A percentile compares a stretch with the other conserved stretches of the same genome.
Conservation (phyloP, 83 land plant species). For the Picea abies region DNA sequence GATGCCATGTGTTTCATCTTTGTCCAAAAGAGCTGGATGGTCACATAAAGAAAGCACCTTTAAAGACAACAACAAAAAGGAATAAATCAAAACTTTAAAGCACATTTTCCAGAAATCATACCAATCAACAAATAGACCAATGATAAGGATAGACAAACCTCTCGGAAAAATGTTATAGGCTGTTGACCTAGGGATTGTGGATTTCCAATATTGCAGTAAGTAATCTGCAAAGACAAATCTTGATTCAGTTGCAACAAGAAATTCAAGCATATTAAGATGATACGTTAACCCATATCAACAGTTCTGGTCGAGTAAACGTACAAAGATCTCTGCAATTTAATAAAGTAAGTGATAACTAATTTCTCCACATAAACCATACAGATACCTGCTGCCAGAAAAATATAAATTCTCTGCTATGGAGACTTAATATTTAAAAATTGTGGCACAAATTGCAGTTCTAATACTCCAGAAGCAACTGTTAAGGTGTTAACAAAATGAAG, state of each 20-base stretch:
- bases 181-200: conserved; percentile 98
- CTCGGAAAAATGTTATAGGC: conserved; percentile 97
- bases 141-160: conserved; percentile 41
- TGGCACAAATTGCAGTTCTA: background rate
- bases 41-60: conserved; percentile 95
- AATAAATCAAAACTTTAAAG: background rate
- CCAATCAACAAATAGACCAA: background rate
- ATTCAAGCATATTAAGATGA: background rate
- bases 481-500: background rate
- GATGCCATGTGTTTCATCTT: conserved; percentile 76
- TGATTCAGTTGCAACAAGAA: background rate
- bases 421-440: background rate
- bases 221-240: conserved; percentile 47
- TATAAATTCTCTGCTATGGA: background rate
- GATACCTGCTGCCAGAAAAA: background rate
- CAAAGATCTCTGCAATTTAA: background rate
- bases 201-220: conserved; percentile 98
- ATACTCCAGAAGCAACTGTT: background rate
- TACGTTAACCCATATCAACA: background rate
- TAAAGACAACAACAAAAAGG: background rate
- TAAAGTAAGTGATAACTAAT: background rate
- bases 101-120: background rate
- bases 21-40: conserved; percentile 88
- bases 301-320: background rate
- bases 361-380: background rate